A percentile compares a stretch with the other conserved stretches of the same genome.
Conservation (phyloP, 257 asterid genomes). For the Linderniella brevidens region DNA sequence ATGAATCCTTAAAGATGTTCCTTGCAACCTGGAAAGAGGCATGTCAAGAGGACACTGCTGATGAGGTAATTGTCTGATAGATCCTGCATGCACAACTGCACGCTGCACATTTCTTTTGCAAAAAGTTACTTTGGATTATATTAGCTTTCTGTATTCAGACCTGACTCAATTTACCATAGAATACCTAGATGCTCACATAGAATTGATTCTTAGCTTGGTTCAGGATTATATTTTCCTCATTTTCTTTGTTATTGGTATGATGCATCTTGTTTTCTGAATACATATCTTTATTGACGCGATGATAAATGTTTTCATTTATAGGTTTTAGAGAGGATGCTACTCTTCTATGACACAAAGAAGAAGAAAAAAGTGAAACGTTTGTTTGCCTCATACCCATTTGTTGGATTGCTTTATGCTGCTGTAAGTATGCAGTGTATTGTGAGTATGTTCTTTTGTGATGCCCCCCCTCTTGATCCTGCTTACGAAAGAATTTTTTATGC, state of each 20-base stretch:
- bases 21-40: conserved; percentile 72
- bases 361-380: conserved; percentile 29
- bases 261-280: not conserved
- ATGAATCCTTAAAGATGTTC: conserved; percentile 42
- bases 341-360: conserved; percentile 23
- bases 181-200: too few species aligned
- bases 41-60: conserved; percentile 30
- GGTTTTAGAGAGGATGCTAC: conserved; percentile 78
- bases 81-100: not conserved
- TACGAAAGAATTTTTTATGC: conserved; percentile 4
- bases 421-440: conserved; percentile 25
- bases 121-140: not conserved
- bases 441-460: too few species aligned
- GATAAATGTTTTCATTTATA: conserved; percentile 11
- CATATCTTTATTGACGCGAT: not conserved
- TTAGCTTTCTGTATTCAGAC: too few species aligned
- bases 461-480: too few species aligned
- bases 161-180: too few species aligned
- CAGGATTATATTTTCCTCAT: too few species aligned
- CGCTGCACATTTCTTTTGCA: too few species aligned
- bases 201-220: too few species aligned
- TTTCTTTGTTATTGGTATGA: too few species aligned
- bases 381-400: conserved; percentile 48
- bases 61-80: conserved; percentile 34
- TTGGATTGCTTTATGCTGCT: conserved; percentile 75